Percentiles rank a stretch among this genome's conserved stretches.
Conservation (phyloP, 1,284 basidiomycete species). For the Puccinia polysora region DNA sequence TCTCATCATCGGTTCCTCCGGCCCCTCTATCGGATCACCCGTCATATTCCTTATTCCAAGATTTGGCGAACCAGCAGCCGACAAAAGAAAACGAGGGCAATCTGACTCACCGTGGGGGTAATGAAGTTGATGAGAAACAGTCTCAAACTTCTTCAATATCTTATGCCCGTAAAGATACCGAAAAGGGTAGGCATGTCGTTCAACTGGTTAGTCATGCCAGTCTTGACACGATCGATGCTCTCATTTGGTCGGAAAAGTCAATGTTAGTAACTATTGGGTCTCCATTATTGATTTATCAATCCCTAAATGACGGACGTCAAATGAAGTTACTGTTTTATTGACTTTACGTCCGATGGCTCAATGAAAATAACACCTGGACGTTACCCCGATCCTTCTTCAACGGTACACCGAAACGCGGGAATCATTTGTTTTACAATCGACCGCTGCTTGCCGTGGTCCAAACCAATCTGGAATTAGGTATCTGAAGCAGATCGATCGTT, state of each 20-base stretch:
- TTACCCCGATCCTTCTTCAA: too few species aligned
- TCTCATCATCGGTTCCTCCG: constrained; percentile 43
- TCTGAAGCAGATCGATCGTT: constrained; percentile 83
- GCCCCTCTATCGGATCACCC: constrained; percentile 36
- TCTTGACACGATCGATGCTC: constrained; percentile 83
- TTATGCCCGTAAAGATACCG: constrained; percentile 45
- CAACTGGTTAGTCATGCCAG: constrained; percentile 95
- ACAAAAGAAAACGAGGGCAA: background rate
- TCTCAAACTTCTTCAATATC: constrained; percentile 45
- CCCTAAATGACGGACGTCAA: background rate
- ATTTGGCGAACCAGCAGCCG: constrained; percentile 1
- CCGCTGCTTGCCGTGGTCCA: too few species aligned
- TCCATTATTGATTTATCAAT: background rate
- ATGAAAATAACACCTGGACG: too few species aligned
- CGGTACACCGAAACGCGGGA: too few species aligned
- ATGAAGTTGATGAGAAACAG: background rate
- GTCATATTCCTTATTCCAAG: constrained; percentile 47
- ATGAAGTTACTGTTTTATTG: background rate
- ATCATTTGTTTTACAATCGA: too few species aligned
- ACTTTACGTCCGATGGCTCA: too few species aligned
- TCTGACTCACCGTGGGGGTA: background rate
- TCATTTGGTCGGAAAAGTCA: constrained; percentile 73
- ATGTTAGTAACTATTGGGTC: too few species aligned
- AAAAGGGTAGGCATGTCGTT: constrained; percentile 66
- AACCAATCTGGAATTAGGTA: too few species aligned